Evolutionary conservation across 306 rosid species (phyloP).

Genomic region (Biancaea sappan): DNA sequence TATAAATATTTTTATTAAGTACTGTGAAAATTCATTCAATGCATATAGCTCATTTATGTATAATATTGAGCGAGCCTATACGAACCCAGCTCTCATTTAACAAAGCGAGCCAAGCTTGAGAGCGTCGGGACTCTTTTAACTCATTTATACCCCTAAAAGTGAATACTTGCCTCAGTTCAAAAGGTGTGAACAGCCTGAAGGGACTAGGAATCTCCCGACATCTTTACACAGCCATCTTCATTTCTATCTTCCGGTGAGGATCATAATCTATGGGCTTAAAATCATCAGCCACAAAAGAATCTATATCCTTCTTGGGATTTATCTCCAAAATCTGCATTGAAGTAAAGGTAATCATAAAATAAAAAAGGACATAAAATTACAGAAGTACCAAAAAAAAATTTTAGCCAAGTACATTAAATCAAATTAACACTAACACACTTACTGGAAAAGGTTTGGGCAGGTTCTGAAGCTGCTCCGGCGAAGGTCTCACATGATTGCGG

Average conservation of each 20-base stretch:
- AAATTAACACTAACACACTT: slow-evolving; percentile 43
- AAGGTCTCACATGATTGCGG: slow-evolving; percentile 90
- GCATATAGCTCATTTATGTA: too few species aligned
- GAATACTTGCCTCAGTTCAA: slow-evolving; percentile 61
- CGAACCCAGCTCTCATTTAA: too few species aligned
- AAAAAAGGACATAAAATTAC: too few species aligned
- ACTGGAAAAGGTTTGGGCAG: slow-evolving; percentile 98
- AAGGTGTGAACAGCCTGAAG: slow-evolving; percentile 41
- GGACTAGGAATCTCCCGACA: slow-evolving; percentile 35
- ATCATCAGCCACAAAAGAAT: slow-evolving; percentile 82
- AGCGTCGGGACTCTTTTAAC: too few species aligned
- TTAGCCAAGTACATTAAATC: slow-evolving; percentile 3
- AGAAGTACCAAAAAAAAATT: not conserved
- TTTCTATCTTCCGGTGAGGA: slow-evolving; percentile 93
- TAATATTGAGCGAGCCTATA: too few species aligned
- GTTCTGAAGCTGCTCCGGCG: slow-evolving; percentile 92
- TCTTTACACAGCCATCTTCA: slow-evolving; percentile 96
- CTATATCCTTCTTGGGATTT: slow-evolving; percentile 77
- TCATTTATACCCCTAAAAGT: too few species aligned
- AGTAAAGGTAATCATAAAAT: slow-evolving; percentile 14
- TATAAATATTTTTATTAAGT: too few species aligned
- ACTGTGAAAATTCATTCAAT: too few species aligned
- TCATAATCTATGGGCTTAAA: slow-evolving; percentile 81
- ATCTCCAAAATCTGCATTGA: slow-evolving; percentile 81
- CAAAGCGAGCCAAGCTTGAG: too few species aligned